Percentiles rank a stretch among this genome's conserved stretches.
Evolutionary conservation across 2,329 filamentous ascomycete species (phyloP).

Genomic region (Drechslera avenae): DNA sequence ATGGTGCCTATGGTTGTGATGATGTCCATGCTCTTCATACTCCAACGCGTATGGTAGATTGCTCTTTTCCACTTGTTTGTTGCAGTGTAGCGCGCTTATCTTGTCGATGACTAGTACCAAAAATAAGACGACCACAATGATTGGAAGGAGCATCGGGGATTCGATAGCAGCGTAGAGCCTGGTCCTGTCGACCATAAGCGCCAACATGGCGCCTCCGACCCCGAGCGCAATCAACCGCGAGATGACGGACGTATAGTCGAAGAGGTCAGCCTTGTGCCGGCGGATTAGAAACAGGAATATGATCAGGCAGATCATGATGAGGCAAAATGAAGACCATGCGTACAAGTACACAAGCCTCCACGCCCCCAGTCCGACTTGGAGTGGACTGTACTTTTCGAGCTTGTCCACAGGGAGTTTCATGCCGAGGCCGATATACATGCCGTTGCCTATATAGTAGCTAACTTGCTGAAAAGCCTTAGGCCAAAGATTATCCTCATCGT

Average conservation of each 20-base stretch:
- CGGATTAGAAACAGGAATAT: conserved; percentile 49
- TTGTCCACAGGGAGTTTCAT: conserved; percentile 42
- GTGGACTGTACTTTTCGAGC: conserved; percentile 30
- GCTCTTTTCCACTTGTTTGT: conserved; percentile 36
- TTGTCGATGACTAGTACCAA: conserved; percentile 39
- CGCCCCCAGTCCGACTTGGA: conserved; percentile 33
- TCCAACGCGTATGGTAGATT: conserved; percentile 41
- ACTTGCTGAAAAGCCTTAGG: conserved; percentile 30
- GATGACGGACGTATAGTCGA: conserved; percentile 48
- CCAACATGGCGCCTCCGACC: conserved; percentile 39
- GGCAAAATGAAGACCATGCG: conserved; percentile 46
- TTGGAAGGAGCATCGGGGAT: conserved; percentile 43
- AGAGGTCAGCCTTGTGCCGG: conserved; percentile 47
- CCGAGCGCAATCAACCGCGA: conserved; percentile 33
- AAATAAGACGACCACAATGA: conserved; percentile 45
- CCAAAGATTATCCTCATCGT: conserved; percentile 13
- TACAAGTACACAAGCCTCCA: conserved; percentile 47
- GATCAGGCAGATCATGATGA: conserved; percentile 45
- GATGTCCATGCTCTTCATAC: conserved; percentile 34
- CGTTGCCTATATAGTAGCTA: conserved; percentile 32
- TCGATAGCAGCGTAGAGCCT: conserved; percentile 34
- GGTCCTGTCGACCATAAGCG: conserved; percentile 30
- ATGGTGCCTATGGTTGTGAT: conserved; percentile 21
- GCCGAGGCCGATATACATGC: conserved; percentile 41
- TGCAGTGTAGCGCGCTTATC: conserved; percentile 36